Conservation (phyloP, 176 grass and related monocot species). For the Thinopyrum elongatum region DNA sequence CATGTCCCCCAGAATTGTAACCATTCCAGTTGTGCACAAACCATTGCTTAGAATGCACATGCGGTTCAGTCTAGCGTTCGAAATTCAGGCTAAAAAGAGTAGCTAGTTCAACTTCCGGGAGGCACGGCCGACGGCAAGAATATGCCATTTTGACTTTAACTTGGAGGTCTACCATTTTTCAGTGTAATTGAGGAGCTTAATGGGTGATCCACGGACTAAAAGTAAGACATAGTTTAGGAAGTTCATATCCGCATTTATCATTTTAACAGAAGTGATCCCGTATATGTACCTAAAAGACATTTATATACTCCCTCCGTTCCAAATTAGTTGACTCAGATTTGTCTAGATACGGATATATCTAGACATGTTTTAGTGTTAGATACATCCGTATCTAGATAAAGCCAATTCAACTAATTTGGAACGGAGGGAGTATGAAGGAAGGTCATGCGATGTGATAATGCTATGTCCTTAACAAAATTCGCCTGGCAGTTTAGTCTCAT, state of each 20-base stretch:
- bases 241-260: background rate
- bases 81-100: background rate
- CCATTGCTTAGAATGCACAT: background rate
- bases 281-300: background rate
- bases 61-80: background rate
- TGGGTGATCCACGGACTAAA: background rate
- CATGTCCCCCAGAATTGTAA: slow-evolving; percentile 17
- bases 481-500: background rate
- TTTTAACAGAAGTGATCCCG: background rate
- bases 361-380: too few species aligned
- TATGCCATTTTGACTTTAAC: background rate
- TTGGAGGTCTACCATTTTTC: slow-evolving; percentile 12
- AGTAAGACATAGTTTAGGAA: background rate
- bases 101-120: background rate
- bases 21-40: background rate
- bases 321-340: too few species aligned
- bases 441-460: background rate
- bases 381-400: too few species aligned
- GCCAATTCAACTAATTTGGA: too few species aligned
- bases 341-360: too few species aligned
- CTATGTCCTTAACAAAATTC: background rate
- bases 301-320: too few species aligned
- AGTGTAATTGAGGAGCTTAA: background rate
- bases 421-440: too few species aligned
- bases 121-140: background rate